Evolutionary conservation across 129 eudicot species (phyloP).

Genomic region (sunflower (Helianthus annuus)): HanXRQr2.0-SUNRISE NC_035436.2:145949555-145950054

Average conservation of each 20-base stretch:
- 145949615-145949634: neutral
- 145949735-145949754: neutral
- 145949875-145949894: too few species aligned
- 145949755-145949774: neutral
- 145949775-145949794: neutral
- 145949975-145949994: too few species aligned
- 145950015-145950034: too few species aligned
- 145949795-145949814: neutral
- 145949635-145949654: neutral
- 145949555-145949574: neutral
- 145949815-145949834: too few species aligned
- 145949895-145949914: too few species aligned
- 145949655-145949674: slow-evolving; percentile 1
- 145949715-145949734: neutral
- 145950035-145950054: too few species aligned
- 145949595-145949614: neutral
- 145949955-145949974: too few species aligned
- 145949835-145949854: too few species aligned
- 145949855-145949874: too few species aligned
- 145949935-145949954: too few species aligned
- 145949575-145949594: neutral
- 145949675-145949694: neutral
- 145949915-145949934: too few species aligned
- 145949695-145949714: neutral
- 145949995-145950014: too few species aligned